Evolutionary conservation across 768 basidiomycete species (phyloP).

Genomic region (Tylopilus felleus): DNA sequence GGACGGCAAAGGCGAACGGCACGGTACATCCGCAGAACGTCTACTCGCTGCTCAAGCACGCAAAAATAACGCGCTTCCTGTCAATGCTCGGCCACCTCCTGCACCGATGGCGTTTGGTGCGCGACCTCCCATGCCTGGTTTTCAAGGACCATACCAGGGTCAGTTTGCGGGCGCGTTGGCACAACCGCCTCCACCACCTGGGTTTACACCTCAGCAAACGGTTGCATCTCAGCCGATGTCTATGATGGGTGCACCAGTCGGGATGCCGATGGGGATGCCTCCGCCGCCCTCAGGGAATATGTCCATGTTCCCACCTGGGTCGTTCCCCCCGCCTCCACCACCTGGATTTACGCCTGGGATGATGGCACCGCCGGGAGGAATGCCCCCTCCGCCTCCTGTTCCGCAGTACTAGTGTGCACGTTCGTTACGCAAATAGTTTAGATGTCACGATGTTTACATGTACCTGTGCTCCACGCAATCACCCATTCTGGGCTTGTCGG

Average conservation of each 20-base stretch:
- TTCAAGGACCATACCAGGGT: slow-evolving; percentile 79
- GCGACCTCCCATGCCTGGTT: slow-evolving; percentile 65
- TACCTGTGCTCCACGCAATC: too few relatives aligned
- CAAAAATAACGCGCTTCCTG: slow-evolving; percentile 89
- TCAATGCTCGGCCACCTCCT: slow-evolving; percentile 70
- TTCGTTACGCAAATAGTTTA: slow-evolving; percentile 5
- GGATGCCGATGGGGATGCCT: slow-evolving; percentile 35
- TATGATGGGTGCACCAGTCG: slow-evolving; percentile 34
- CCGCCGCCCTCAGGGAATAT: slow-evolving; percentile 36
- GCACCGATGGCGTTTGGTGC: slow-evolving; percentile 71
- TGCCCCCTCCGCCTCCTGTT: slow-evolving; percentile 45
- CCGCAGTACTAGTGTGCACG: slow-evolving; percentile 29
- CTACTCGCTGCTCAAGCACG: slow-evolving; percentile 92
- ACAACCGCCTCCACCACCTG: slow-evolving; percentile 76
- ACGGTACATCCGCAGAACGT: slow-evolving; percentile 95
- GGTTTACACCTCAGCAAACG: slow-evolving; percentile 72
- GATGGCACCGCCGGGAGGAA: slow-evolving; percentile 33
- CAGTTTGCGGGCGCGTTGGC: slow-evolving; percentile 90
- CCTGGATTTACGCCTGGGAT: slow-evolving; percentile 60
- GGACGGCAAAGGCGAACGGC: slow-evolving; percentile 96
- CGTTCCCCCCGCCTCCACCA: slow-evolving; percentile 61
- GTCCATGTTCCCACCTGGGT: slow-evolving; percentile 43
- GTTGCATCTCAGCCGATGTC: slow-evolving; percentile 46
- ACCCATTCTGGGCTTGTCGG: slow-evolving; percentile 4
- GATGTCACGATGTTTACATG: not conserved